phyloP scores from a whole-genome alignment of 2,329 filamentous ascomycete species.

The Colletotrichum graminicola region DNA sequence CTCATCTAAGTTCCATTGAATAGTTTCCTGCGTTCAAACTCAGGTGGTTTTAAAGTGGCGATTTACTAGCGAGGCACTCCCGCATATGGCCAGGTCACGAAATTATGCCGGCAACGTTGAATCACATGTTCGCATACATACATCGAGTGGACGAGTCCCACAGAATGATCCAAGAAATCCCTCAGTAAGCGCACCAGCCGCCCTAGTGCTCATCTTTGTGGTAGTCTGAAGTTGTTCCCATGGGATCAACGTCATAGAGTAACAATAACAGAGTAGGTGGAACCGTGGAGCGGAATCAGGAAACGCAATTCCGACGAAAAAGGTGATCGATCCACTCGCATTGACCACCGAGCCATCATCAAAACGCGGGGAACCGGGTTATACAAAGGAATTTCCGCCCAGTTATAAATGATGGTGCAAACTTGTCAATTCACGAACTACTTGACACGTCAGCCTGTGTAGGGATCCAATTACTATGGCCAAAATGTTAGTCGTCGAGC shows the following conservation, averaged over 20 bases:
- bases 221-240: too few species aligned
- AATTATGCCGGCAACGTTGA: background rate
- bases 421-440: background rate
- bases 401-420: constrained; percentile 1
- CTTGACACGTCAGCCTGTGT: background rate
- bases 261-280: background rate
- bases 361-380: constrained; percentile 4
- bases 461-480: background rate
- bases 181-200: background rate
- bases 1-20: background rate
- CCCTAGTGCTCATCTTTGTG: background rate
- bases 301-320: constrained; percentile 5
- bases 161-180: background rate
- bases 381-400: background rate
- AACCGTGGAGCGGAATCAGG: constrained; percentile 1
- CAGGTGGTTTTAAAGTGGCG: background rate
- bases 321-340: background rate
- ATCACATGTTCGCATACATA: background rate
- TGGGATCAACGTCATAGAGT: background rate
- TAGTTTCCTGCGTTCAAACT: background rate
- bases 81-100: background rate
- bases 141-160: background rate
- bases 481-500: constrained; percentile 47
- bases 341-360: background rate
- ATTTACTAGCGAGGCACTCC: background rate